Evolutionary conservation across 768 basidiomycete genomes (phyloP), one percentile per base, ranked within the genome.

Genomic region (Xerocomellus chrysenteron): DNA sequence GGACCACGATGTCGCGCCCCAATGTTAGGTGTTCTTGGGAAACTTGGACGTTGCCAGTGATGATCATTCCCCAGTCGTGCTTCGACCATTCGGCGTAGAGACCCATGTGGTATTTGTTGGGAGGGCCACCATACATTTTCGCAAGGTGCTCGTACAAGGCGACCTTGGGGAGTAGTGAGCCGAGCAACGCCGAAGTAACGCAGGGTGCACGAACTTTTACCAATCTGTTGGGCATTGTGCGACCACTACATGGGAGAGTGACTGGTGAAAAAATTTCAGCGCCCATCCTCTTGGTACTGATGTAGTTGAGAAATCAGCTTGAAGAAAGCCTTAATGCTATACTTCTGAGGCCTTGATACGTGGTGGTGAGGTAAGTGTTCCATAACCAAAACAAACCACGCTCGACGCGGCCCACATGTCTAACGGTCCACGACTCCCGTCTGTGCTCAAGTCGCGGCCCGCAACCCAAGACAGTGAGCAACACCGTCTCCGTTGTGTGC

Each of bases 121-220:
- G 94, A 11, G 82, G 80, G 0, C 92, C 91, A 21, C 92, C 90
- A 11, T 74, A 73, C 32, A 87, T 75, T 4, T 69, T 60, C 0
- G 87, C 81, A 11, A 96, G 76, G 64, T 92, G 87, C 69, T 98
- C 95, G 61, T 94, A 95, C 81, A 95, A 79, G 0, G 95, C 86
- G n/a, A 84, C 91, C 93, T 98, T 63, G 24, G 47, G 1, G 13
- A 21, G 52, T 26, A n/a, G 46, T 50, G 54, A 52, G 39, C 47
- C 26, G 4, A 28, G 24, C 5, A 37, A 39, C 12, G n/a, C 5
- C 2, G 10, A 26, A 19, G n/a, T 26, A 42, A 19, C 14, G 35
- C 17, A 33, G 17, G 21, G 43, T 28, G 19, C 28, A 67, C 60
- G 17, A 49, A 83, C 84, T 74, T 86, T 86, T 32, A 79, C 78